phyloP scores from a whole-genome alignment of 805 yeast genomes.

The Metschnikowia matae region DNA sequence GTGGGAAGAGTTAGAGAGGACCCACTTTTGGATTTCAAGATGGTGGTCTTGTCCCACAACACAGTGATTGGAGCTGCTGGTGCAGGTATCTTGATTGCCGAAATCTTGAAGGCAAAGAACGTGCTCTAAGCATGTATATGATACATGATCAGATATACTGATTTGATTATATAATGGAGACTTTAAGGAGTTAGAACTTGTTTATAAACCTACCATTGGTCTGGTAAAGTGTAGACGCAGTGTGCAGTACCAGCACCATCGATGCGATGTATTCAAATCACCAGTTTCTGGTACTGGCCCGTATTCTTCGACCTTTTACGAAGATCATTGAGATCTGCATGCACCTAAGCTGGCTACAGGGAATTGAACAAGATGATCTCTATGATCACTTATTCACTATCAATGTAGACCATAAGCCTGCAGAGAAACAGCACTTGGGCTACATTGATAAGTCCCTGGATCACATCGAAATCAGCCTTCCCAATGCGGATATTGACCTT shows the following conservation, averaged over 20 bases:
- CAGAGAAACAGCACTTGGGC: slow-evolving; percentile 30
- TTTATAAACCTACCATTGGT: neutral
- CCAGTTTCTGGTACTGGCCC: neutral
- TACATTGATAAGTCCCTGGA: slow-evolving; percentile 30
- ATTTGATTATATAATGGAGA: neutral
- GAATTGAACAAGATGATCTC: slow-evolving; percentile 14
- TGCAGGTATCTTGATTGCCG: slow-evolving; percentile 94
- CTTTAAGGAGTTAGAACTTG: neutral
- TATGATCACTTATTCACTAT: slow-evolving; percentile 33
- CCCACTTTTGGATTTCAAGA: slow-evolving; percentile 88
- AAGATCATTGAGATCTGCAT: neutral
- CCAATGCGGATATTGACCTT: slow-evolving; percentile 22
- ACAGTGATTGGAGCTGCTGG: slow-evolving; percentile 99
- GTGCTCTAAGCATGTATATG: slow-evolving; percentile 45
- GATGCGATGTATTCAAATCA: neutral
- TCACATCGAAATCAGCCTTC: slow-evolving; percentile 20
- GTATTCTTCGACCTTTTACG: neutral
- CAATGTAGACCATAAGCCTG: slow-evolving; percentile 26
- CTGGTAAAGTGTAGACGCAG: neutral
- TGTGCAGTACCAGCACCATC: neutral
- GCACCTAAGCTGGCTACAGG: neutral
- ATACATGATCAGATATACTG: neutral
- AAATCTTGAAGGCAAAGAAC: slow-evolving; percentile 73
- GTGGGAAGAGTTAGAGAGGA: slow-evolving; percentile 95
- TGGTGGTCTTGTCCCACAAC: slow-evolving; percentile 97